Percentiles rank a stretch among this genome's conserved stretches.
Conservation (phyloP, 2,329 filamentous ascomycete genomes). For the Colletotrichum somersetense region DNA sequence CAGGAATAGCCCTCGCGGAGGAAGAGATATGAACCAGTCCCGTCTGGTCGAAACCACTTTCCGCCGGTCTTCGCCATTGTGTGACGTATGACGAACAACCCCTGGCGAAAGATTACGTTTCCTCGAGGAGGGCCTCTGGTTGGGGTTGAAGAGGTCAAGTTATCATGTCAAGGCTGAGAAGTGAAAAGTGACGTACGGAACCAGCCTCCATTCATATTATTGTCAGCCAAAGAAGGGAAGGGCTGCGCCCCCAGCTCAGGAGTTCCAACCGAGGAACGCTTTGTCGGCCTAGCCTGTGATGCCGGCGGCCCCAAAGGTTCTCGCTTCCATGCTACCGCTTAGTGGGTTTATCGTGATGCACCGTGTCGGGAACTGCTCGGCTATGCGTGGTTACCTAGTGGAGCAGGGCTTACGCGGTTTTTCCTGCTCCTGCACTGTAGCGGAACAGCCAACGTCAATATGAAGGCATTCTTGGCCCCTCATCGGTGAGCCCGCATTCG, state of each 20-base stretch:
- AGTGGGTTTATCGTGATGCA: neutral
- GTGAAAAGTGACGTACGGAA: constrained; percentile 14
- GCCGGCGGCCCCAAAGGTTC: neutral
- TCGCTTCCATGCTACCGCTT: neutral
- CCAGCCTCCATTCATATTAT: neutral
- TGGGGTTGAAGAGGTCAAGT: constrained; percentile 6
- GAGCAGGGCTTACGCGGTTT: neutral
- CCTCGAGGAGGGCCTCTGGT: neutral
- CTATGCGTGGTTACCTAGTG: neutral
- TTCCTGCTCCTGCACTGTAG: constrained; percentile 6
- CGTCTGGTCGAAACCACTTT: too few relatives aligned
- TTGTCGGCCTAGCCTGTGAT: neutral
- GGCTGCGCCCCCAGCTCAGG: neutral
- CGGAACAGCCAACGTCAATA: neutral
- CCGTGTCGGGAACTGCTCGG: neutral
- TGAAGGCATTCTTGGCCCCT: constrained; percentile 15
- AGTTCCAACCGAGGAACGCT: neutral
- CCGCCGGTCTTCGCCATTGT: neutral
- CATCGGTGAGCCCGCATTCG: constrained; percentile 17
- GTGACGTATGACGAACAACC: constrained; percentile 24
- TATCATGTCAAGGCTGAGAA: constrained; percentile 1
- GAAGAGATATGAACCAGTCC: too few relatives aligned
- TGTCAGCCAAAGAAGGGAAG: neutral
- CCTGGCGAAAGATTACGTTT: neutral
- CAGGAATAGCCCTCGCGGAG: constrained; percentile 7